Evolutionary conservation across 306 rosid species (phyloP), one percentile per base, ranked within the genome.

Genomic region (Arachis hypogaea): DNA sequence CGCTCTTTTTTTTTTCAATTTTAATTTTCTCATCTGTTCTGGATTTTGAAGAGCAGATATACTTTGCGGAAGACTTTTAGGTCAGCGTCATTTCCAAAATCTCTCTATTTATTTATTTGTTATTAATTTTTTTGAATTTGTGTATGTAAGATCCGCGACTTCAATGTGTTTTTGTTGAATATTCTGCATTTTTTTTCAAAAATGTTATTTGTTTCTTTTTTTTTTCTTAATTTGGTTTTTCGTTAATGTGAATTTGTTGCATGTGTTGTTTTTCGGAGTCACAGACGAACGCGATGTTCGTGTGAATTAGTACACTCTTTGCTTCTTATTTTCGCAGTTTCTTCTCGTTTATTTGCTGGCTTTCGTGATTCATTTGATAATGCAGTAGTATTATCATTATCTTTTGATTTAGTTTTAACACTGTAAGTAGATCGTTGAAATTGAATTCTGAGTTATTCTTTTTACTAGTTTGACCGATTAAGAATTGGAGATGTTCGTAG

Each of bases 71-170:
- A 63, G 73, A 6, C 38, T 70, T 63, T 59, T 50, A 74, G 79
- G 85, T 81, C 79, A 59, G 74, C 18, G 69, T 14, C 8, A 18
- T 77, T 72, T 72, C 9, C 74, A 74, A 49, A 80, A 77, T 88
- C 84, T 61, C 59, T 43, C 57, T 5, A 73, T 79, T 74, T 44
- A 47, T 67, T 66, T 68, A 56, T 45, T 52, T n/a, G 6, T 4
- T 5, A 6, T 46, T 46, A 2, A 7, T 46, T 9, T 8, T 46
- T 46, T 46, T 46, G 46, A 7, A 7, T 43, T 8, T 46, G 11
- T 4, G 38, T 4, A 4, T 4, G 38, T 33, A 5, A 78, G 84
- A 84, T 89, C 90, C 78, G 85, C 67, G 60, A 42, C 77, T 63
- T 12, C 6, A 5, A 3, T 28, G 14, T 60, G 18, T 3, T 5